Conservation (phyloP, 495 filamentous ascomycete species). For the Trichoderma asperelloides region DNA sequence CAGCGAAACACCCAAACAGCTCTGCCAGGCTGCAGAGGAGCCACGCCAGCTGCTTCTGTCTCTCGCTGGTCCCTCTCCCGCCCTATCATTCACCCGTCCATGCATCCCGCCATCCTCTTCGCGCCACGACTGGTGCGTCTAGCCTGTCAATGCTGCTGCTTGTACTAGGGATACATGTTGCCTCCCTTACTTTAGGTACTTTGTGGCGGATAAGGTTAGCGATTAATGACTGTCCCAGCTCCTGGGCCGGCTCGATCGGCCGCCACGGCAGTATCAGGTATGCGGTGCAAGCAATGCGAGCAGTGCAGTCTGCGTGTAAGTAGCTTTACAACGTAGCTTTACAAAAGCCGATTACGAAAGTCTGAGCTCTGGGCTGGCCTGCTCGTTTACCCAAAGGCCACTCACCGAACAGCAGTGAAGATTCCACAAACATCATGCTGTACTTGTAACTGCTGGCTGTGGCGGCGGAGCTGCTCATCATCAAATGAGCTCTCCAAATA, state of each 20-base stretch:
- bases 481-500: no score
- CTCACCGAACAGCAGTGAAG: no score
- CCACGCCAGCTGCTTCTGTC: constrained; percentile 1
- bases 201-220: background rate
- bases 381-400: background rate
- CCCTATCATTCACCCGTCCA: background rate
- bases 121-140: background rate
- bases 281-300: no score
- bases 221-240: background rate
- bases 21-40: background rate
- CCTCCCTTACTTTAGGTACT: background rate
- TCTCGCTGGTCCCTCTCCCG: background rate
- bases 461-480: no score
- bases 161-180: no score
- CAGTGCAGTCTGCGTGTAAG: no score
- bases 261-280: background rate
- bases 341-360: background rate
- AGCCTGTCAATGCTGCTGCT: background rate
- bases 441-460: no score
- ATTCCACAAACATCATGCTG: no score
- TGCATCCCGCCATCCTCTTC: background rate
- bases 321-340: no score
- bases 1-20: background rate
- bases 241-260: background rate
- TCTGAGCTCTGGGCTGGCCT: background rate